Evolutionary conservation across 768 basidiomycete species (phyloP), one percentile per base, ranked within the genome.

Genomic region (Rhizopogon vesiculosus): DNA sequence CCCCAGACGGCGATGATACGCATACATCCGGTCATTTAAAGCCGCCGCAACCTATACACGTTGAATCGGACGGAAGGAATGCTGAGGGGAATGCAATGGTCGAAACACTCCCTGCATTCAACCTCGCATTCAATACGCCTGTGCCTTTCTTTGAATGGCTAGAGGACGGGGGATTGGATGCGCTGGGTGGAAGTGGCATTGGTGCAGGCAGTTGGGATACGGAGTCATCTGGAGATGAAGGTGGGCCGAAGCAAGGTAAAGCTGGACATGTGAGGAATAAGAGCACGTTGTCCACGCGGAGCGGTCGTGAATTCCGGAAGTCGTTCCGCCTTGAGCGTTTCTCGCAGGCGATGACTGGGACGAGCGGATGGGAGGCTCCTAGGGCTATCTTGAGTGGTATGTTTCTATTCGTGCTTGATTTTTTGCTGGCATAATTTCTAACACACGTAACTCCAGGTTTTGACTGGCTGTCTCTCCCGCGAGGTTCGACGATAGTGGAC

Each of bases 341-440:
- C 61, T 88, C 86, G 31, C 83, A 80, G 55, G 87, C 88, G 3
- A 91, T 91, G 89, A 77, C 77, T 6, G 87, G 85, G 18, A 86
- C 87, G 5, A 78, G 76, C 28, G 80, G 79, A 2, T 91, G 89
- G 87, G 87, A 86, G 70, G 78, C 73, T 2, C 84, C 84, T 15
- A 80, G 80, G 16, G 83, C 81, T 2, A 77, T 85, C 29, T 66
- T 85, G 41, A 76, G 74, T 57, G 82, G 85, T 81, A 53, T 18
- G 74, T 66, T 9, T 53, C 19, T 43, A 33, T 38, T 53, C 46
- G 10, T 45, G n/a, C 31, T n/a, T 43, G 5, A 38, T 54, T 38
- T 3, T 18, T 44, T 25, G 25, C 25, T 25, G 25, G 25, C 39
- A 22, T 51, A 13, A 7, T 18, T 18, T 28, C 15, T 35, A 13